A percentile compares a stretch with the other conserved stretches of the same genome.
phyloP scores from a whole-genome alignment of 768 basidiomycete species.

The Sporobolomyces phaffii region DNA sequence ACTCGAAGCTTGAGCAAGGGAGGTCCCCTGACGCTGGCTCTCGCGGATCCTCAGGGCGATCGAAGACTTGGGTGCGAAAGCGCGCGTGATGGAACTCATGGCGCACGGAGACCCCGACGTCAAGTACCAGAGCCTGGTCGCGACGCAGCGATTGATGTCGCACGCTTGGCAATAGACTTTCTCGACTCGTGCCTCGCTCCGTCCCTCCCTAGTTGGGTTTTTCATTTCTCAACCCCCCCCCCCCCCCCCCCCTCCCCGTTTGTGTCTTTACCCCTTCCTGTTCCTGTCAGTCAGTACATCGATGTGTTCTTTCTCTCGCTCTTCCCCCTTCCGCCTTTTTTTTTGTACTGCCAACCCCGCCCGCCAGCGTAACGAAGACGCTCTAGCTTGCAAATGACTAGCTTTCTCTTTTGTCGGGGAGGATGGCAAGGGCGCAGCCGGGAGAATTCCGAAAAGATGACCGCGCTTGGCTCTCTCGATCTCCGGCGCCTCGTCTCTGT shows the following conservation, averaged over 20 bases:
- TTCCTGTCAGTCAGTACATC: too few species aligned
- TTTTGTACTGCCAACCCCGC: neutral
- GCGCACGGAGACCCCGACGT: constrained; percentile 79
- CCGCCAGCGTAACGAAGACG: too few species aligned
- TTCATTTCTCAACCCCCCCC: neutral
- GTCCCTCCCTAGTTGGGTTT: neutral
- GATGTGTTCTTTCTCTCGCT: too few species aligned
- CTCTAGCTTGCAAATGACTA: too few species aligned
- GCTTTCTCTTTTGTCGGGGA: too few species aligned
- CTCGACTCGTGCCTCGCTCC: neutral
- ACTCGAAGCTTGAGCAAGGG: too few species aligned
- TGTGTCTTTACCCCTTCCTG: too few species aligned
- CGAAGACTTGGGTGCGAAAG: constrained; percentile 77
- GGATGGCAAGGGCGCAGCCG: too few species aligned
- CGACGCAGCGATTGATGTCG: constrained; percentile 61
- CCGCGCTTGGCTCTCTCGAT: neutral
- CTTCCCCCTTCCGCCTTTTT: neutral
- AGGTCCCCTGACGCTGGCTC: too few species aligned
- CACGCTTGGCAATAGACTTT: constrained; percentile 18
- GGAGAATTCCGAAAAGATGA: too few species aligned
- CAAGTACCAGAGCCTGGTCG: constrained; percentile 81
- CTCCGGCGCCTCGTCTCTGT: neutral
- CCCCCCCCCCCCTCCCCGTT: too few species aligned
- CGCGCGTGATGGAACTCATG: constrained; percentile 60
- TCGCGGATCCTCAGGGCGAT: constrained; percentile 45